These are phyloP conservation scores for Stentor coeruleus DNA, from an alignment of 73 alveolate species.

Conservation along the genomic window DNA sequence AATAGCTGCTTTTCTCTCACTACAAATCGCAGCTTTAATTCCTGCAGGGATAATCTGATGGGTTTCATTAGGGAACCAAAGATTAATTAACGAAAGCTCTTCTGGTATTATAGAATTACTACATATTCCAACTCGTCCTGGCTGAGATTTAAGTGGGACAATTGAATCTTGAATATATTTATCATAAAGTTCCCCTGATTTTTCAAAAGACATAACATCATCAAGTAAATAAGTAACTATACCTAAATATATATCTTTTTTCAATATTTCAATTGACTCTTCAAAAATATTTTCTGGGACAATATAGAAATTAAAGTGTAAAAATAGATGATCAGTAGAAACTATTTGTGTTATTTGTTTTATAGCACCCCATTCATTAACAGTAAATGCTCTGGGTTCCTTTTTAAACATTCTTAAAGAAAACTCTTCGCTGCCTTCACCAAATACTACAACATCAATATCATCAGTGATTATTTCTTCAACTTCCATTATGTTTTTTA, in stretches of 20 bases:
- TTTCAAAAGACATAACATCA: not conserved
- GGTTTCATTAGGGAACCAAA: not conserved
- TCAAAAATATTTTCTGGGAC: not conserved
- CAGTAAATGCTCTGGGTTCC: not conserved
- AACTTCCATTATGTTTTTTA: constrained; percentile 5
- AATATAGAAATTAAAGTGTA: not conserved
- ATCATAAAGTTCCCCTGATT: not conserved
- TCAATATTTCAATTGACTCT: not conserved
- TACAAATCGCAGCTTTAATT: not conserved
- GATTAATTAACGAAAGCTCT: not conserved
- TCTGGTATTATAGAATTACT: not conserved
- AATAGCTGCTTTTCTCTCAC: not conserved
- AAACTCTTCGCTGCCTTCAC: constrained; percentile 20
- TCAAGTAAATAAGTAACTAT: not conserved
- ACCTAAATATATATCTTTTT: constrained; percentile 3
- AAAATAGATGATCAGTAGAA: not conserved
- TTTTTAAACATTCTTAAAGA: not conserved
- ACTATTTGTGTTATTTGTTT: not conserved
- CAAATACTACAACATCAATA: not conserved
- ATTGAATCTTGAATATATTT: not conserved
- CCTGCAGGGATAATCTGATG: not conserved
- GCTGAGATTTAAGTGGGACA: constrained; percentile 2
- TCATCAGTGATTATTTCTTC: constrained; percentile 12
- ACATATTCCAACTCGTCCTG: not conserved
- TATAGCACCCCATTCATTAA: not conserved